These are phyloP conservation scores for Saccharomyces mikatae DNA, from an alignment of 805 yeast genomes.

Conservation along the genomic window DNA sequence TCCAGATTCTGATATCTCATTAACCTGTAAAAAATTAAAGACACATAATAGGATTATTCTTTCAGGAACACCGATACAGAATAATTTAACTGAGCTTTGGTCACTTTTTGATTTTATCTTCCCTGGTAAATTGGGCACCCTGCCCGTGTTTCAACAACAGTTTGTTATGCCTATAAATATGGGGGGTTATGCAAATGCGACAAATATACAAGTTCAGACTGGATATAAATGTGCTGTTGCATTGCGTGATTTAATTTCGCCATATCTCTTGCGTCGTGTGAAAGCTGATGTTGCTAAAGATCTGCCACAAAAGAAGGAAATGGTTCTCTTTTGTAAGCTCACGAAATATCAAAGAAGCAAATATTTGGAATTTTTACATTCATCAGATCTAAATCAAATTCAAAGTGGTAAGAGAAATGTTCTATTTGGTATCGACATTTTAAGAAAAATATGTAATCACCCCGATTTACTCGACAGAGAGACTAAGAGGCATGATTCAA, in stretches of 20 bases:
- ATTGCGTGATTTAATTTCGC: conserved; percentile 78
- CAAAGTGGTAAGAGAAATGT: conserved; percentile 71
- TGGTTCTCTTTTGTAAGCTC: conserved; percentile 84
- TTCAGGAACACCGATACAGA: conserved; percentile 96
- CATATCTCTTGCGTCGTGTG: conserved; percentile 77
- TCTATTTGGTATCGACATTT: conserved; percentile 78
- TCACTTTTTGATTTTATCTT: conserved; percentile 88
- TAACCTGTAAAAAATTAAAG: conserved; percentile 74
- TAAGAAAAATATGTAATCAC: conserved; percentile 91
- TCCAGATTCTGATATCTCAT: conserved; percentile 82
- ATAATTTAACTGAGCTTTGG: conserved; percentile 88
- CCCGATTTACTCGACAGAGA: conserved; percentile 68
- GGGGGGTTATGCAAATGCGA: conserved; percentile 98
- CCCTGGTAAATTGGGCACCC: conserved; percentile 90
- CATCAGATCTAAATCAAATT: conserved; percentile 68
- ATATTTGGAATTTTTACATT: conserved; percentile 65
- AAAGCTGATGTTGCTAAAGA: conserved; percentile 94
- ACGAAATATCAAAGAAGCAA: conserved; percentile 68
- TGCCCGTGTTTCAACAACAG: conserved; percentile 90
- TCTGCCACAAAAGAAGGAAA: conserved; percentile 84
- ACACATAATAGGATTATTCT: conserved; percentile 81
- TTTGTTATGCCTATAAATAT: conserved; percentile 86
- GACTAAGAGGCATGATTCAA: conserved; percentile 22
- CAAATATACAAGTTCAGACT: conserved; percentile 90
- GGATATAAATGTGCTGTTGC: conserved; percentile 95